Percentiles rank a stretch among this genome's conserved stretches.
phyloP scores from a whole-genome alignment of 2,329 filamentous ascomycete genomes.

The Cladosporium sp. region DNA sequence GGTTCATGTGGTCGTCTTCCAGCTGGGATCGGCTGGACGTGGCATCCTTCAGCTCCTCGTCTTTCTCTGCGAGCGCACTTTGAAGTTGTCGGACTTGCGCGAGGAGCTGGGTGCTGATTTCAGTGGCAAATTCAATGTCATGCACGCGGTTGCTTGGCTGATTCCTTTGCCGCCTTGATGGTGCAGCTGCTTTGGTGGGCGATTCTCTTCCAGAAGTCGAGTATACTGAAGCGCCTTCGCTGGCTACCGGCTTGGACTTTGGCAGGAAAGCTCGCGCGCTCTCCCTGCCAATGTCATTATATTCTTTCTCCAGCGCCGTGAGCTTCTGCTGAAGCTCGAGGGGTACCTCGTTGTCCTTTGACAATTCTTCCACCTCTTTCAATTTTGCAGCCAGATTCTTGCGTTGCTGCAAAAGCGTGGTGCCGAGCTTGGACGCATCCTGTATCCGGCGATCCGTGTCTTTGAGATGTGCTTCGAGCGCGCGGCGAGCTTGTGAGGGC shows the following conservation, averaged over 20 bases:
- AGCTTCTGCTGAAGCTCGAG: slow-evolving; percentile 80
- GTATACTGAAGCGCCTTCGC: slow-evolving; percentile 48
- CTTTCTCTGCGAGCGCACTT: slow-evolving; percentile 75
- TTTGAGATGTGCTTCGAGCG: slow-evolving; percentile 82
- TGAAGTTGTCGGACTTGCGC: slow-evolving; percentile 92
- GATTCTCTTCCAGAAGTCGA: slow-evolving; percentile 73
- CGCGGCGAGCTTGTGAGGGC: slow-evolving; percentile 80
- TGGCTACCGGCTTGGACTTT: slow-evolving; percentile 43
- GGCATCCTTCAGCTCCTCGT: slow-evolving; percentile 74
- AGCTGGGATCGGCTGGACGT: slow-evolving; percentile 72
- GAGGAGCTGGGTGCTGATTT: slow-evolving; percentile 91
- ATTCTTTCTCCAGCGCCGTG: slow-evolving; percentile 85
- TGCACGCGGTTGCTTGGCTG: slow-evolving; percentile 84
- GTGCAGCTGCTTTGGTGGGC: slow-evolving; percentile 82
- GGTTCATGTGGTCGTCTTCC: slow-evolving; percentile 74
- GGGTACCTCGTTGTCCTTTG: slow-evolving; percentile 64
- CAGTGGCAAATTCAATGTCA: slow-evolving; percentile 96
- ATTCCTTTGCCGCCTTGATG: slow-evolving; percentile 76
- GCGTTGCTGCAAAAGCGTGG: slow-evolving; percentile 79
- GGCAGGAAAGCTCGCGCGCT: slow-evolving; percentile 86
- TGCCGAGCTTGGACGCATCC: slow-evolving; percentile 85
- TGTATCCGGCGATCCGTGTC: slow-evolving; percentile 90
- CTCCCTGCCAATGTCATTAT: slow-evolving; percentile 87
- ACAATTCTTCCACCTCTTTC: slow-evolving; percentile 72
- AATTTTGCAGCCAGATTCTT: slow-evolving; percentile 77